Evolutionary conservation across 2,329 filamentous ascomycete species (phyloP).

Genomic region (Colletotrichum melonis): DNA sequence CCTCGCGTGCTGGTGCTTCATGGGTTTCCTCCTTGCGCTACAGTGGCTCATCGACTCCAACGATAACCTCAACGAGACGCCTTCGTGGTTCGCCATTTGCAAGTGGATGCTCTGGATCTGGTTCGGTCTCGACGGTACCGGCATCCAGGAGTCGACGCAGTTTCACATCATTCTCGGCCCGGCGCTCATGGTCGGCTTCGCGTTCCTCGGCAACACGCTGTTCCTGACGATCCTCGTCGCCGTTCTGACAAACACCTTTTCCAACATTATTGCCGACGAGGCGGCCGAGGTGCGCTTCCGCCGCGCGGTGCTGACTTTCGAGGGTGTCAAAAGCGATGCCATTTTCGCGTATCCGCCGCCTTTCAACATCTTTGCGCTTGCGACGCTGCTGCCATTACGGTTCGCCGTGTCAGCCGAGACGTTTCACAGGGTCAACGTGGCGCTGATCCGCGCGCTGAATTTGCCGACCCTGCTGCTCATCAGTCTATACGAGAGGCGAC

Average conservation of each 20-base stretch:
- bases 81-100: conserved; percentile 66
- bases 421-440: conserved; percentile 80
- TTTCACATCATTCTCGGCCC: conserved; percentile 77
- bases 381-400: conserved; percentile 74
- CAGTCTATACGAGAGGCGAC: conserved; percentile 69
- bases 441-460: conserved; percentile 71
- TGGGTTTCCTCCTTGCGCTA: conserved; percentile 76
- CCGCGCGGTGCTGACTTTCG: conserved; percentile 77
- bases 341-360: conserved; percentile 78
- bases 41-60: conserved; percentile 66
- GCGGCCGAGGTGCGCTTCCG: conserved; percentile 79
- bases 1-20: conserved; percentile 69
- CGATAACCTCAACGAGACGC: conserved; percentile 42
- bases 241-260: conserved; percentile 79
- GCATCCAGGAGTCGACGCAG: conserved; percentile 61
- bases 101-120: conserved; percentile 87
- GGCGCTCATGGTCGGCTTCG: conserved; percentile 76
- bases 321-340: conserved; percentile 79
- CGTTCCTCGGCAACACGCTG: conserved; percentile 79
- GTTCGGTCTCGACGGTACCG: conserved; percentile 77
- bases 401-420: conserved; percentile 69
- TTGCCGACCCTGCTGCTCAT: conserved; percentile 72
- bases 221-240: conserved; percentile 81
- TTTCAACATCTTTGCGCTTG: conserved; percentile 75
- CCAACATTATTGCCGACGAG: conserved; percentile 75